These are phyloP conservation scores for Fonsecaea nubica DNA, from an alignment of 2,329 filamentous ascomycete genomes.

Conservation along the genomic window DNA sequence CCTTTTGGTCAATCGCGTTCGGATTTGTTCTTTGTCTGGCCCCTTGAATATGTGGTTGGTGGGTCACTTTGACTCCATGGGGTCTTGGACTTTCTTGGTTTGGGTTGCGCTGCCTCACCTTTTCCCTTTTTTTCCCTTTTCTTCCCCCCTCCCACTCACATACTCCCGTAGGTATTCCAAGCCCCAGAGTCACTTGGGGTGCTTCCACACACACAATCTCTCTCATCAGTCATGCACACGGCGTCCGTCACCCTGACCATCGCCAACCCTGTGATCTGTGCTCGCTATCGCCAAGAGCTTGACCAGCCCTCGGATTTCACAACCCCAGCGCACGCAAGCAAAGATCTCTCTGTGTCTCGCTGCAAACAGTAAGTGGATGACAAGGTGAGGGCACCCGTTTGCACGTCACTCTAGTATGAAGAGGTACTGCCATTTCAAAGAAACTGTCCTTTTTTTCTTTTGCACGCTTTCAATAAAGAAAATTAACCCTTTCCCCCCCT, in stretches of 20 bases:
- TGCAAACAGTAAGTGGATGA: conserved; percentile 1
- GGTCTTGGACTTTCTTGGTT: too few relatives aligned
- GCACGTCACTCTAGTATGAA: neutral
- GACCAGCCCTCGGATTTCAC: neutral
- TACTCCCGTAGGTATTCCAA: neutral
- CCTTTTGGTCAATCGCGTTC: neutral
- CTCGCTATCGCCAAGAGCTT: neutral
- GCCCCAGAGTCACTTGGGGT: neutral
- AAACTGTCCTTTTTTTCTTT: neutral
- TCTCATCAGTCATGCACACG: too few relatives aligned
- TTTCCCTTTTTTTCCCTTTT: too few relatives aligned
- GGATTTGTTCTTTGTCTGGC: neutral
- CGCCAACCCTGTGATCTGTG: neutral
- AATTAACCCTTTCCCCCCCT: neutral
- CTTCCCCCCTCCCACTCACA: too few relatives aligned
- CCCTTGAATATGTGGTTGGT: too few relatives aligned
- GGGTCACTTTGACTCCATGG: too few relatives aligned
- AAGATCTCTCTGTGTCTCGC: neutral
- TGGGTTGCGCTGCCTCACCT: too few relatives aligned
- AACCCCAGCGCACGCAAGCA: neutral
- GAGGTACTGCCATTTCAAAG: neutral
- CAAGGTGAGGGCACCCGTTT: conserved; percentile 4
- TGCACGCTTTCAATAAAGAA: neutral
- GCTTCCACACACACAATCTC: too few relatives aligned
- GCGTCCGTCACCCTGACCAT: neutral